Base-by-base conservation (phyloP, 139 green algal species). In the Tetradesmus lagerheimii region DNA sequence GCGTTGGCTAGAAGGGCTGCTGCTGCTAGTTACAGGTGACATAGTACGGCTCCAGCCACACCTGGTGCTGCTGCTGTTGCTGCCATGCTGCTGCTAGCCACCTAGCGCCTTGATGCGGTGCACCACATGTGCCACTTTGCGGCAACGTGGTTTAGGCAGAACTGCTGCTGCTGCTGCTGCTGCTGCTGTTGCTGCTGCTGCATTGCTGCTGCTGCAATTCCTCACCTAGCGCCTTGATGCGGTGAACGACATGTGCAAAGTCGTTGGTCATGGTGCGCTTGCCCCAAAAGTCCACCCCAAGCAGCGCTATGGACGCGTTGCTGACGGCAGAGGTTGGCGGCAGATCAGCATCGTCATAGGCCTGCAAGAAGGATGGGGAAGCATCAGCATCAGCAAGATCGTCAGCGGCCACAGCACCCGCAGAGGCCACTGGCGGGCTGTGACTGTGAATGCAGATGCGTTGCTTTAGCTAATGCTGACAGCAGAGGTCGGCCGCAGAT, bases 221-320 rank as follows among this genome's bases (percentile, higher is more conserved):
- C 75, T 37, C 47, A 86, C 82, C 82, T 4, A 96, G 90, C 31
- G 92, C 75, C 86, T 96, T 92, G 80, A 92, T 92, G 34, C 93
- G 86, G 34, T 91, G 85, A 57, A 96, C 90, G n/a, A 91, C 87
- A 4, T 18, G 4, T 8, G 87, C 87, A 91, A 91, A 91, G 87
- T 91, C 87, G 25, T 91, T 91, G 27, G 87, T 91, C 57, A 87
- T 83, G 15, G 37, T 86, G 37, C 87, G 79, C 87, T 91, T 91
- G 41, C 79, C 87, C 87, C 84, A 89, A 5, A 34, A 89, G 66
- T 62, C 39, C 11, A 82, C 29, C 0, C 47, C 20, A 1, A 89
- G 39, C 6, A 2, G 6, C 3, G 31, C 0, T 4, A 34, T 53
- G 11, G 12, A 41, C 39, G 34, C 39, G 27, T 57, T 1, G 20